Evolutionary conservation across 768 basidiomycete genomes (phyloP).

Genomic region (Lactifluus piperatus): DNA sequence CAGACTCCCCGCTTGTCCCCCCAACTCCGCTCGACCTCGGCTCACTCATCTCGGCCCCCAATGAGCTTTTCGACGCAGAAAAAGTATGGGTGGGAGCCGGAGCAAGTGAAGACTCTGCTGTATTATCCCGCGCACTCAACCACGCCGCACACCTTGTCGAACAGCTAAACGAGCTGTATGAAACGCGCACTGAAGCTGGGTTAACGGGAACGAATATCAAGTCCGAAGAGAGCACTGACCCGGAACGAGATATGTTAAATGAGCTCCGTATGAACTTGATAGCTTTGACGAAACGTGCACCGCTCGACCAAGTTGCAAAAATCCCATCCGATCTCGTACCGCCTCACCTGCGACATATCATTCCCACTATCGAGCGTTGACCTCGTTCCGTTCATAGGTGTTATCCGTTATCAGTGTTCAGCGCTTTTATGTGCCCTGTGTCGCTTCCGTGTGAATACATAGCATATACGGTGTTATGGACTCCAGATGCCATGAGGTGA

Average conservation of each 20-base stretch:
- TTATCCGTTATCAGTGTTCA: not conserved
- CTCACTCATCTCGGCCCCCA: constrained; percentile 33
- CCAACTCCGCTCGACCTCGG: constrained; percentile 32
- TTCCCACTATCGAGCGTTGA: constrained; percentile 19
- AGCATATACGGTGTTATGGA: not conserved
- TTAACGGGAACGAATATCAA: constrained; percentile 9
- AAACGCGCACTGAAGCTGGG: constrained; percentile 20
- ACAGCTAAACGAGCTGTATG: constrained; percentile 37
- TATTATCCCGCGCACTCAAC: constrained; percentile 47
- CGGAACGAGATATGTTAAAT: constrained; percentile 44
- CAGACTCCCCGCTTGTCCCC: not conserved
- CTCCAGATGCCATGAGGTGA: not conserved
- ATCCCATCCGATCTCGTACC: constrained; percentile 19
- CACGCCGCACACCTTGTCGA: constrained; percentile 48
- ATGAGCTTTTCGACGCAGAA: constrained; percentile 35
- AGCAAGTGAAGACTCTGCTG: constrained; percentile 34
- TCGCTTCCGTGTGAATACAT: not conserved
- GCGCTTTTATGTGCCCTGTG: not conserved
- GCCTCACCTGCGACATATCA: constrained; percentile 15
- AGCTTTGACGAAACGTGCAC: constrained; percentile 70
- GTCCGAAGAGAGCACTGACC: not conserved
- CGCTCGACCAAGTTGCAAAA: constrained; percentile 38
- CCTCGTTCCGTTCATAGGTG: not conserved
- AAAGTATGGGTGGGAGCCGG: constrained; percentile 28
- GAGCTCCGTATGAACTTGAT: constrained; percentile 65